phyloP scores from a whole-genome alignment of 2,329 filamentous ascomycete genomes.

The Dothideomycetidae sp. region DNA sequence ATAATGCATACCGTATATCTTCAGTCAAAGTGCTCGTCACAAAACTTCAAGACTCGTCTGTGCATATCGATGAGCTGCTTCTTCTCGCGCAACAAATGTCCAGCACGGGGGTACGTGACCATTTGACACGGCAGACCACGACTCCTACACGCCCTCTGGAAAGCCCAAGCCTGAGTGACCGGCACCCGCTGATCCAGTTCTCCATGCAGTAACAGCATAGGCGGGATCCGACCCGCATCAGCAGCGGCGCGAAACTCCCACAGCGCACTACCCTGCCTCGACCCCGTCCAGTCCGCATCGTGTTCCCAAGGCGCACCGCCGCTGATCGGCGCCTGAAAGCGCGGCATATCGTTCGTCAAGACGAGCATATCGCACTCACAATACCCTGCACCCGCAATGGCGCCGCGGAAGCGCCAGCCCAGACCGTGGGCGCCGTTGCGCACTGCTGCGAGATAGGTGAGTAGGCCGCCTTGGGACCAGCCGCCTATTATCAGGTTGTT shows the following conservation, averaged over 20 bases:
- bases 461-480: constrained; percentile 27
- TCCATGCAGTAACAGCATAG: constrained; percentile 25
- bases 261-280: constrained; percentile 17
- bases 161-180: constrained; percentile 22
- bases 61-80: constrained; percentile 19
- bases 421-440: constrained; percentile 23
- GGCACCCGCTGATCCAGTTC: constrained; percentile 24
- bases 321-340: constrained; percentile 17
- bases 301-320: constrained; percentile 19
- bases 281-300: constrained; percentile 12
- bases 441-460: constrained; percentile 25
- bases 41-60: constrained; percentile 15
- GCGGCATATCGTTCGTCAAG: constrained; percentile 22
- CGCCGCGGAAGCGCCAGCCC: constrained; percentile 26
- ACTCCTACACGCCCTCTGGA: constrained; percentile 20
- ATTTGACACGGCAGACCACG: constrained; percentile 21
- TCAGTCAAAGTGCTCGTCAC: constrained; percentile 13
- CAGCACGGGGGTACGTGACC: constrained; percentile 24
- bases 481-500: constrained; percentile 25
- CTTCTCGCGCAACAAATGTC: constrained; percentile 21
- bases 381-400: constrained; percentile 26
- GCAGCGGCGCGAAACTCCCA: constrained; percentile 20
- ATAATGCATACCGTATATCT: not conserved
- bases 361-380: constrained; percentile 25
- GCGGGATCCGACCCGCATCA: constrained; percentile 16